These are phyloP conservation scores for Pisolithus orientalis DNA, from an alignment of 768 basidiomycete species.

Conservation along the genomic window DNA sequence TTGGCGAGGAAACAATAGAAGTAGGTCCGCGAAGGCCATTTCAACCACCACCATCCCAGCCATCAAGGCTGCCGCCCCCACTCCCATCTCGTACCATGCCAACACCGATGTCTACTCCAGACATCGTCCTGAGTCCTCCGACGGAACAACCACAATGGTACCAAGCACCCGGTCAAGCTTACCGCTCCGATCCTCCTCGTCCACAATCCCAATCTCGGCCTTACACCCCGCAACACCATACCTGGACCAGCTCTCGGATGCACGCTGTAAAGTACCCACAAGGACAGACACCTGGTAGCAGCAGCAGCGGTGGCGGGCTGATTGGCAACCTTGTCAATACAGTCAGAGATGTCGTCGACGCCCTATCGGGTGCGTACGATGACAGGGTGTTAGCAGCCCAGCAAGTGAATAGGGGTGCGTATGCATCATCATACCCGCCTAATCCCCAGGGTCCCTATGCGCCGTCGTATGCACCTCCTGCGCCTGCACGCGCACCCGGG, in stretches of 20 bases:
- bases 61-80: background rate
- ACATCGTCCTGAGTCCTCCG: background rate
- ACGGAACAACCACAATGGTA: background rate
- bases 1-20: slow-evolving; percentile 60
- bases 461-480: slow-evolving; percentile 5
- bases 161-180: slow-evolving; percentile 1
- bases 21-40: slow-evolving; percentile 60
- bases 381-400: slow-evolving; percentile 11
- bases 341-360: slow-evolving; percentile 23
- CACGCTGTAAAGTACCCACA: slow-evolving; percentile 9
- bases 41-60: slow-evolving; percentile 33
- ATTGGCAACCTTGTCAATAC: slow-evolving; percentile 22
- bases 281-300: background rate
- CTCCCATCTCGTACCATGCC: background rate
- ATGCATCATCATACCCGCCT: slow-evolving; percentile 12
- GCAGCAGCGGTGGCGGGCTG: slow-evolving; percentile 14
- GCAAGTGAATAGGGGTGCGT: slow-evolving; percentile 13
- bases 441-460: slow-evolving; percentile 3
- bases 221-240: slow-evolving; percentile 2
- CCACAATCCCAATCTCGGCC: slow-evolving; percentile 12
- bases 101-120: background rate
- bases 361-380: slow-evolving; percentile 19
- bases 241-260: slow-evolving; percentile 16
- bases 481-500: background rate
- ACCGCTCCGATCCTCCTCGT: slow-evolving; percentile 2